Evolutionary conservation across 352 stramenopile genomes (phyloP), one percentile per base, ranked within the genome.

Genomic region (Globisporangium nagaii): DNA sequence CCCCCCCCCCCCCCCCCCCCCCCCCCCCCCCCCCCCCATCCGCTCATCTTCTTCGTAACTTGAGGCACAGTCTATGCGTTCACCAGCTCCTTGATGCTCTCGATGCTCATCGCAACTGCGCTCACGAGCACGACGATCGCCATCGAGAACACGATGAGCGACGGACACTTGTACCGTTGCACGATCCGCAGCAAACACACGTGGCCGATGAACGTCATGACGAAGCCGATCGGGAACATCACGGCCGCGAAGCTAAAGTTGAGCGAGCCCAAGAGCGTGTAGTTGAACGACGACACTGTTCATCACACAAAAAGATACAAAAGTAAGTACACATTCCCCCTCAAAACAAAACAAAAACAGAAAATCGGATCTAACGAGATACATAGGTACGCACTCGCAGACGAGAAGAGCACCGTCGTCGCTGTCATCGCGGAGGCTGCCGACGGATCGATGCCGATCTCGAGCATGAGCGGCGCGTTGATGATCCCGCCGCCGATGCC

Each of bases 401-500:
- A 86, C 19, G 77, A 86, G 53, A 88, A 88, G 17, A 88, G 73
- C 24, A 88, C 77, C 0, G 77, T 88, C 11, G 75, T 70, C 9
- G 94, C 89, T 2, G 88, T 96, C 37, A 96, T 97, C 5, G 93
- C 93, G 2, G 86, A 95, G 8, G 88, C 80, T 71, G 88, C 75
- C 1, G 73, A 65, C 9, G 84, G 76, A 11, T 91, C 69, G 13
- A 98, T 75, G 43, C 92, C 93, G 58, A 98, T 90, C 45, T 97
- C 86, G 3, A 98, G 79, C 78, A 99, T 93, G 19, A 98, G 60
- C 2, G 95, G 95, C 1, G 87, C 93, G 54, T 96, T 98, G 43
- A 98, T 88, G 54, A 98, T 98, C 19, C 94, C 96, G 43, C 95
- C 96, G 3, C 93, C 95, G 24, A 98, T 89, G 13, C 94, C 96